phyloP scores from a whole-genome alignment of 139 green algal species.

The Ostreobium quekettii region DNA sequence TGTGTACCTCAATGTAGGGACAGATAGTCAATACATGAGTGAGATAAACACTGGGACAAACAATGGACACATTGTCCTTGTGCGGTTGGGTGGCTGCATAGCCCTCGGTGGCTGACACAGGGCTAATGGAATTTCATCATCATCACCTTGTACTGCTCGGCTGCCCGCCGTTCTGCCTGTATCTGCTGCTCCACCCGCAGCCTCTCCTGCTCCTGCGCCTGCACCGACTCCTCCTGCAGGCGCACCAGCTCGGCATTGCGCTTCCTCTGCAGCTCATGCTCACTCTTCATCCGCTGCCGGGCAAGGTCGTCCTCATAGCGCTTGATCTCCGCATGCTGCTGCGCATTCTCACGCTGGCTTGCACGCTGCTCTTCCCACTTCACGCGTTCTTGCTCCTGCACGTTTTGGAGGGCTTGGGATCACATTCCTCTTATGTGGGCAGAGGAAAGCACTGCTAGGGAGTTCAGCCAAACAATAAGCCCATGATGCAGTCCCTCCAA shows the following conservation, averaged over 20 bases:
- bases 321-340: slow-evolving; percentile 82
- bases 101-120: too few relatives aligned
- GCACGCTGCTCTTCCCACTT: slow-evolving; percentile 83
- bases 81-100: too few relatives aligned
- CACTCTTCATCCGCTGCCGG: slow-evolving; percentile 50
- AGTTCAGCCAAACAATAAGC: not conserved
- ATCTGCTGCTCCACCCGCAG: slow-evolving; percentile 69
- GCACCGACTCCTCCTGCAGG: slow-evolving; percentile 71
- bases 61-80: too few relatives aligned
- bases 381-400: slow-evolving; percentile 74
- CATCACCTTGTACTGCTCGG: slow-evolving; percentile 70
- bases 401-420: not conserved
- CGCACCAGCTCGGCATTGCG: slow-evolving; percentile 72
- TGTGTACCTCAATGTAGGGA: too few relatives aligned
- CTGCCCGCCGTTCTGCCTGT: slow-evolving; percentile 71
- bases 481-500: slow-evolving; percentile 3
- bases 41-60: too few relatives aligned
- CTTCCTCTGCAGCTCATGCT: slow-evolving; percentile 70
- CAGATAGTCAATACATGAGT: too few relatives aligned
- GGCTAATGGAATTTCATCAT: too few relatives aligned
- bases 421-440: not conserved
- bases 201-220: slow-evolving; percentile 65
- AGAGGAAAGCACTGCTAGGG: not conserved
- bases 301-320: slow-evolving; percentile 75
- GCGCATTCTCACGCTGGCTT: slow-evolving; percentile 42